Conservation (phyloP, 495 filamentous ascomycete genomes). For the Penicillium canescens region DNA sequence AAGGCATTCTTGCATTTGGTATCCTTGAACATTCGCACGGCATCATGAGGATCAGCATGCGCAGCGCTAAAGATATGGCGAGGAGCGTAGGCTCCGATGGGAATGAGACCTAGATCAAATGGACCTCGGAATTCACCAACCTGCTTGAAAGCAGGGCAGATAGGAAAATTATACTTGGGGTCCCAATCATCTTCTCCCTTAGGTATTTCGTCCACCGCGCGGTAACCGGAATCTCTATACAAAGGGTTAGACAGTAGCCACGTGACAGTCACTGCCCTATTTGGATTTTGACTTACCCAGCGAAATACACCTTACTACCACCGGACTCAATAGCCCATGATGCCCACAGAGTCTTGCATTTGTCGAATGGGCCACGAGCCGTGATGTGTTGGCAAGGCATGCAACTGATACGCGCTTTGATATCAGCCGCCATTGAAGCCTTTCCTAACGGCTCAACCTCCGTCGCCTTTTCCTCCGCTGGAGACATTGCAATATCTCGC, state of each 20-base stretch:
- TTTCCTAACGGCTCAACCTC: constrained; percentile 32
- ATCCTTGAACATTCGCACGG: constrained; percentile 87
- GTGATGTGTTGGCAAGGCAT: constrained; percentile 86
- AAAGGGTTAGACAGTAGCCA: constrained; percentile 9
- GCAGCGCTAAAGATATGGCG: constrained; percentile 73
- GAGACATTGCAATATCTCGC: constrained; percentile 65
- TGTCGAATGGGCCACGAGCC: constrained; percentile 68
- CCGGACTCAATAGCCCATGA: constrained; percentile 82
- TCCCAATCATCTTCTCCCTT: constrained; percentile 72
- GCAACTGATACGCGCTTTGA: constrained; percentile 76
- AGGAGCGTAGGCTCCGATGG: constrained; percentile 90
- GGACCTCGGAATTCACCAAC: constrained; percentile 80
- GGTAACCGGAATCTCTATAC: constrained; percentile 72
- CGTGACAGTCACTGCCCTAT: background rate
- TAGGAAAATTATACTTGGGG: constrained; percentile 66
- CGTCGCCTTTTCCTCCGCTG: constrained; percentile 18
- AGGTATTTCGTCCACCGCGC: constrained; percentile 70
- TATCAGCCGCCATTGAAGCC: constrained; percentile 38
- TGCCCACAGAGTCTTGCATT: constrained; percentile 76
- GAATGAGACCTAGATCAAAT: constrained; percentile 92
- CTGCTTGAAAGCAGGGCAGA: constrained; percentile 84
- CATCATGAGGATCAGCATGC: constrained; percentile 87
- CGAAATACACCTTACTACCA: constrained; percentile 46
- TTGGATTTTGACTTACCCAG: constrained; percentile 32
- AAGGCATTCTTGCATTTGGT: constrained; percentile 81